Percentiles rank a stretch among this genome's conserved stretches.
These are phyloP conservation scores for Lactarius hatsudake DNA, from an alignment of 768 basidiomycete genomes.

Conservation along the genomic window DNA sequence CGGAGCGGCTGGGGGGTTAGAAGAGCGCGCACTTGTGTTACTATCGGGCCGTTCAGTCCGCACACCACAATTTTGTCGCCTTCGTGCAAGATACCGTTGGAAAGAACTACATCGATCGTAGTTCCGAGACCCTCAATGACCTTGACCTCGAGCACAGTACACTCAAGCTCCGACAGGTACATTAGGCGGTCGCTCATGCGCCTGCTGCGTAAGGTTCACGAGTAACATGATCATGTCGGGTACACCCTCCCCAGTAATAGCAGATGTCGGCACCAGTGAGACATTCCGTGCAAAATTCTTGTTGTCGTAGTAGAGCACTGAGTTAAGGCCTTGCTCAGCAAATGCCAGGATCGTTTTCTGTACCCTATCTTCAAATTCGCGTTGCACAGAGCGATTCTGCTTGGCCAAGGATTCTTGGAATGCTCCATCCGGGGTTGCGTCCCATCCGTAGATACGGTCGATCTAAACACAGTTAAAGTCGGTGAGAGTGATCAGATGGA, in stretches of 20 bases:
- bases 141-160: constrained; percentile 98
- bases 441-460: constrained; percentile 97
- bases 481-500: background rate
- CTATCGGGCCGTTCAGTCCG: constrained; percentile 95
- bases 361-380: constrained; percentile 89
- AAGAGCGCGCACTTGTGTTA: constrained; percentile 90
- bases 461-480: constrained; percentile 53
- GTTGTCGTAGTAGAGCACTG: constrained; percentile 96
- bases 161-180: constrained; percentile 97
- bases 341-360: constrained; percentile 86
- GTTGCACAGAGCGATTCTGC: constrained; percentile 74
- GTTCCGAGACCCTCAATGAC: constrained; percentile 97
- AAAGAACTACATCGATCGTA: constrained; percentile 94
- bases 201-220: constrained; percentile 92
- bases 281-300: constrained; percentile 92
- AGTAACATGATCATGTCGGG: constrained; percentile 99
- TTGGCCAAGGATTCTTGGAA: constrained; percentile 88
- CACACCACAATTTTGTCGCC: constrained; percentile 95
- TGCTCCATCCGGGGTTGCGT: constrained; percentile 84
- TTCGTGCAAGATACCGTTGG: constrained; percentile 89
- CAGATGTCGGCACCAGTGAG: constrained; percentile 96
- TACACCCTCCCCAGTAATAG: constrained; percentile 96
- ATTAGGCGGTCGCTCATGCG: constrained; percentile 96
- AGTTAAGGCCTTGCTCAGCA: constrained; percentile 96
- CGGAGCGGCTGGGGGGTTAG: constrained; percentile 95